These are phyloP conservation scores for Berkeleyomyces basicola DNA, from an alignment of 2,329 filamentous ascomycete genomes.

Conservation along the genomic window DNA sequence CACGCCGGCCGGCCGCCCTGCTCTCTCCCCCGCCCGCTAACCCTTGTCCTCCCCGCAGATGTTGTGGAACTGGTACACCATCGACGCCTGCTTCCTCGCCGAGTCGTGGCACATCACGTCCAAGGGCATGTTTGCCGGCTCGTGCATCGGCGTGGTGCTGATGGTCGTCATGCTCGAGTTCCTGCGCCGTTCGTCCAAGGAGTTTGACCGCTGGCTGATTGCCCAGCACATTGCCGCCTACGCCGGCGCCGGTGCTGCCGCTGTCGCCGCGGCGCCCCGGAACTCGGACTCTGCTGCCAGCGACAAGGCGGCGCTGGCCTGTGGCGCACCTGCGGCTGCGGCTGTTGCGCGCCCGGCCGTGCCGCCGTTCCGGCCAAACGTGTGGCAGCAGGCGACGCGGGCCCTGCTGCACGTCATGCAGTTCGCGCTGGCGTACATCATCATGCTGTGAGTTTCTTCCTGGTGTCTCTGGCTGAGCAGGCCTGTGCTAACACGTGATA, in stretches of 20 bases:
- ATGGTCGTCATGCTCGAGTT: conserved; percentile 58
- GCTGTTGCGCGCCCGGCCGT: conserved; percentile 13
- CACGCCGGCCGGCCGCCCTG: not conserved
- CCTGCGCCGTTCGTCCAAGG: conserved; percentile 51
- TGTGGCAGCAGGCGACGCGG: conserved; percentile 49
- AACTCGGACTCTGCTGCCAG: conserved; percentile 6
- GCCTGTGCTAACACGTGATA: conserved; percentile 6
- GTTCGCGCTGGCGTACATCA: conserved; percentile 60
- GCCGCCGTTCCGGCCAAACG: conserved; percentile 35
- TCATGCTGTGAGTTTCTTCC: conserved; percentile 42
- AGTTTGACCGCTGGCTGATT: conserved; percentile 54
- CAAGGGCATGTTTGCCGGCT: conserved; percentile 57
- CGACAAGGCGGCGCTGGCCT: not conserved
- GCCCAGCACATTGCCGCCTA: conserved; percentile 26
- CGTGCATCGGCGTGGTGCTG: conserved; percentile 62
- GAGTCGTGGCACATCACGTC: conserved; percentile 53
- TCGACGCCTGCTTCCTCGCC: conserved; percentile 58
- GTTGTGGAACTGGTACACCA: conserved; percentile 65
- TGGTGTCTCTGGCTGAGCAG: not conserved
- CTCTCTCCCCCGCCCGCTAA: not conserved
- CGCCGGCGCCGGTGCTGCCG: conserved; percentile 14
- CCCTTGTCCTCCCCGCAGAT: conserved; percentile 33
- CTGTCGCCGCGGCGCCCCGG: conserved; percentile 11
- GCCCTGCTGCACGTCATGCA: conserved; percentile 52
- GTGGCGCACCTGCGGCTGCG: not conserved